These are phyloP conservation scores for Sclerotinia nivalis DNA, from an alignment of 2,329 filamentous ascomycete species.

Conservation along the genomic window DNA sequence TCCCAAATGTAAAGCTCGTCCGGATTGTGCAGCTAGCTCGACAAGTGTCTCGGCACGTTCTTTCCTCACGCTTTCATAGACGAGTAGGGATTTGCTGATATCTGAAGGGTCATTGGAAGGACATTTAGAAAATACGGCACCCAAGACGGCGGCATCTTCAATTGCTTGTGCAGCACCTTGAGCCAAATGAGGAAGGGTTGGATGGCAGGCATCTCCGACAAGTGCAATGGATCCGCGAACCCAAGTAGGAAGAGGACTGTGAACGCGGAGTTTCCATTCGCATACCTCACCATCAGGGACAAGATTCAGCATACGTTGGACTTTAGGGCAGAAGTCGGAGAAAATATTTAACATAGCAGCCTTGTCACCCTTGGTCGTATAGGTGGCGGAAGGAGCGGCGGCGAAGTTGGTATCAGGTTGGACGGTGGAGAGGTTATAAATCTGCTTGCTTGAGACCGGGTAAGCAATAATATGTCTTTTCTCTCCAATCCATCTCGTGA, in stretches of 20 bases:
- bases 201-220: conserved; percentile 66
- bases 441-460: conserved; percentile 64
- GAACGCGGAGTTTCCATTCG: conserved; percentile 64
- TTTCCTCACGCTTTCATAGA: conserved; percentile 58
- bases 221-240: conserved; percentile 56
- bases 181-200: conserved; percentile 66
- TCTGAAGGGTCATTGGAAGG: conserved; percentile 41
- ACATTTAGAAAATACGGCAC: conserved; percentile 51
- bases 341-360: conserved; percentile 61
- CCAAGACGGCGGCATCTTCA: conserved; percentile 64
- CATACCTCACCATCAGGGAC: conserved; percentile 63
- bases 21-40: conserved; percentile 51
- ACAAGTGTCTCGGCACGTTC: conserved; percentile 54
- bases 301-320: conserved; percentile 59
- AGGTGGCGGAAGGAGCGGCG: conserved; percentile 57
- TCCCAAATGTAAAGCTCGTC: conserved; percentile 57
- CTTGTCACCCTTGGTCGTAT: conserved; percentile 65
- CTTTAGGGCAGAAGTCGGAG: conserved; percentile 59
- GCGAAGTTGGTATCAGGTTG: conserved; percentile 64
- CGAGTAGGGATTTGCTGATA: conserved; percentile 52
- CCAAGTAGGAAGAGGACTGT: conserved; percentile 59
- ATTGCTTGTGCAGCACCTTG: conserved; percentile 70
- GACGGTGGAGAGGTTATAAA: conserved; percentile 64
- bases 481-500: conserved; percentile 75
- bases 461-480: conserved; percentile 78